Conservation (phyloP, 495 filamentous ascomycete species). For the Jackrogersella multiformis region DNA sequence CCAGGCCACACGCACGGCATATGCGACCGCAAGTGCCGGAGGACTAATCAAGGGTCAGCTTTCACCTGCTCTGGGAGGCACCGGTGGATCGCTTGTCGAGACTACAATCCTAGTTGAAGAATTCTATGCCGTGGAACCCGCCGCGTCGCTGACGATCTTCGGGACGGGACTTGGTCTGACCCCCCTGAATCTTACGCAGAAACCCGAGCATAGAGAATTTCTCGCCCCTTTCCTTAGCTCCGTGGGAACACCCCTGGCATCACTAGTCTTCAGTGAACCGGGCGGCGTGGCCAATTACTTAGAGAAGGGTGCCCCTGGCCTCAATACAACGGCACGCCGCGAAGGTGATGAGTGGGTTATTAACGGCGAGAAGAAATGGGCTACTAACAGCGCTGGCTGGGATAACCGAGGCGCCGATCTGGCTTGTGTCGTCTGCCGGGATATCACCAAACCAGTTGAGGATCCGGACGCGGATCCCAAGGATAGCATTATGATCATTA, state of each 20-base stretch:
- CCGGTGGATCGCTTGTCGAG: slow-evolving; percentile 54
- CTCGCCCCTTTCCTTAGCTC: slow-evolving; percentile 59
- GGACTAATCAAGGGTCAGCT: slow-evolving; percentile 62
- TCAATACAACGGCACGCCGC: slow-evolving; percentile 58
- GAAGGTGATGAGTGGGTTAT: slow-evolving; percentile 64
- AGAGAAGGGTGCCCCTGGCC: slow-evolving; percentile 58
- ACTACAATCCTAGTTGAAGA: slow-evolving; percentile 63
- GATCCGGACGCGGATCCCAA: slow-evolving; percentile 42
- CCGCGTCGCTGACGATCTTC: slow-evolving; percentile 60
- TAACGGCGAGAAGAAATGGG: slow-evolving; percentile 68
- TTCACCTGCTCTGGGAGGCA: slow-evolving; percentile 55
- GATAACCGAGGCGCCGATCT: slow-evolving; percentile 62
- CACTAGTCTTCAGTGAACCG: slow-evolving; percentile 62
- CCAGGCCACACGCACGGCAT: slow-evolving; percentile 57
- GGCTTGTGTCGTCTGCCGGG: slow-evolving; percentile 62
- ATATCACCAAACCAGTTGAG: slow-evolving; percentile 42
- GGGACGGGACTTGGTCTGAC: slow-evolving; percentile 61
- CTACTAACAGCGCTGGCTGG: slow-evolving; percentile 64
- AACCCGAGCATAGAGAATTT: slow-evolving; percentile 53
- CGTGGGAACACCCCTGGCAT: slow-evolving; percentile 58
- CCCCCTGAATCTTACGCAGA: slow-evolving; percentile 57
- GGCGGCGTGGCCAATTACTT: slow-evolving; percentile 62
- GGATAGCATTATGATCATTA: slow-evolving; percentile 57
- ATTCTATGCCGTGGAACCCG: slow-evolving; percentile 60
- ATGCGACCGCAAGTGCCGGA: slow-evolving; percentile 50